Evolutionary conservation across 345 rosid genomes (phyloP), one percentile per base, ranked within the genome.

Genomic region (Raphanus raphanistrum): DNA sequence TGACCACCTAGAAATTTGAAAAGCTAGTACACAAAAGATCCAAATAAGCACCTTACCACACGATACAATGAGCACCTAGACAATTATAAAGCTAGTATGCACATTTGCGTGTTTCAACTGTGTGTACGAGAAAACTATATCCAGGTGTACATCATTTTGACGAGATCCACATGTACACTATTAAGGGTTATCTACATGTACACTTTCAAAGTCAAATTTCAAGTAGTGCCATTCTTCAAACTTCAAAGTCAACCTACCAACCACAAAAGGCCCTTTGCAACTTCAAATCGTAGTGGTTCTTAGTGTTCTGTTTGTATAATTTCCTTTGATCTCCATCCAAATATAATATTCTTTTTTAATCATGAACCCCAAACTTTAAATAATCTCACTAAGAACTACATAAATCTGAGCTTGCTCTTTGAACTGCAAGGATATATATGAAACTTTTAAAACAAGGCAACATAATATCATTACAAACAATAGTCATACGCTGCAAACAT

Each of bases 191-290:
- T 38, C 45, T 10, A 38, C 13, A 38, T 38, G 45, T 38, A 38
- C 45, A 38, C 13, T 3, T 38, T 38, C 45, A 38, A 10, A 38
- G 45, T 38, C 68, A 65, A 66, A 68, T 25, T 43, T 21, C 58
- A 78, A 72, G 45, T 71, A 65, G 72, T 77, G 31, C 5, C 54
- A 64, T 71, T 9, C 72, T 78, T 71, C 3, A 71, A 78, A 71
- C 68, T 78, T 78, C 63, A 35, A 79, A 79, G 73, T 79, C 74
- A 68, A 68, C 74, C 36, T 26, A 68, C 70, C 68, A 33, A 78
- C 66, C 35, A 31, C 33, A 70, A 36, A 70, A n/a, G 52, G 31
- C 65, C 67, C 58, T 13, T 41, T 55, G 57, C 69, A 72, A 60
- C 73, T 73, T 77, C 31, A 66, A 78, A 45, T 55, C 63, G 17